A percentile compares a stretch with the other conserved stretches of the same genome.
Conservation (phyloP, 345 rosid species). For the Chamaenerion angustifolium region DNA sequence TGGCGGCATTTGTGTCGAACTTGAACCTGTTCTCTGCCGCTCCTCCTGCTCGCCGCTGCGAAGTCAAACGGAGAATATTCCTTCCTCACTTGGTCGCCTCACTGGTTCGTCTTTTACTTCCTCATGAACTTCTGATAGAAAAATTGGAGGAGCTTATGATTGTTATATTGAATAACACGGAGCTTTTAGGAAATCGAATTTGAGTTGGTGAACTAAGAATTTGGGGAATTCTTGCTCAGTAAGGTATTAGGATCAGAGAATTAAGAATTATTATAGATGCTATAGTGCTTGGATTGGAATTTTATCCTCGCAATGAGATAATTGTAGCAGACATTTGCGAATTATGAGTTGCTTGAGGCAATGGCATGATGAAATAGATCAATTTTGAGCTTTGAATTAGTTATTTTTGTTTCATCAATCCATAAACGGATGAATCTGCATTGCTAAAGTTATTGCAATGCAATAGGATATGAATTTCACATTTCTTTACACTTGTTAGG, state of each 20-base stretch:
- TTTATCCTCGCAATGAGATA: no score
- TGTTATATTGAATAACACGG: background rate
- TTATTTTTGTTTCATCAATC: no score
- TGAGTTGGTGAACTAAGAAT: no score
- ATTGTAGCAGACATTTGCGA: no score
- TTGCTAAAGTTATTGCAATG: background rate
- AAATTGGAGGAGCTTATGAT: background rate
- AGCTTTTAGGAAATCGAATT: no score
- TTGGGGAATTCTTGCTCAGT: no score
- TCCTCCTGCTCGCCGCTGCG: conserved; percentile 19
- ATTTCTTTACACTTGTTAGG: conserved; percentile 22
- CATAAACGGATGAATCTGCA: background rate
- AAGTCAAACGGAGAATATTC: conserved; percentile 47
- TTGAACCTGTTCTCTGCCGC: conserved; percentile 39
- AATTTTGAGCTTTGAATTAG: no score
- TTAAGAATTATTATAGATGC: no score
- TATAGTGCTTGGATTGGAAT: no score
- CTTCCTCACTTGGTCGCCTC: conserved; percentile 82
- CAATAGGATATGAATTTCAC: background rate
- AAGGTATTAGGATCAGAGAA: no score
- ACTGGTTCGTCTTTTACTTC: conserved; percentile 28
- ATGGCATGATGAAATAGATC: no score
- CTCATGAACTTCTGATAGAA: background rate
- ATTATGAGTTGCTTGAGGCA: no score
- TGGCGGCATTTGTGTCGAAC: conserved; percentile 38